Evolutionary conservation across 2,329 filamentous ascomycete species (phyloP).

Genomic region (Aurifilum marmelostoma): DNA sequence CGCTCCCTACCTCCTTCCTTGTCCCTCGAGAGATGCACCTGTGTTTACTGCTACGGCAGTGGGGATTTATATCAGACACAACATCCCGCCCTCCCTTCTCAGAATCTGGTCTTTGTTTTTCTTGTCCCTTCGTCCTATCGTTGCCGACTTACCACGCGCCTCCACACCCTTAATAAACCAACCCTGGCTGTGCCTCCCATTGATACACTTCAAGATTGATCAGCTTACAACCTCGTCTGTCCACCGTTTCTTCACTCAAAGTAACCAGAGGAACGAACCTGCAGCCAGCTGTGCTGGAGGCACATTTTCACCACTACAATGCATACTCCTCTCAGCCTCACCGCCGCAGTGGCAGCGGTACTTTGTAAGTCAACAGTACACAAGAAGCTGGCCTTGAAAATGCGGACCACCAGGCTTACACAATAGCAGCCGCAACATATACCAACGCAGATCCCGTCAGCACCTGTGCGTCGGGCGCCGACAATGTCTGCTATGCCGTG

Average conservation of each 20-base stretch:
- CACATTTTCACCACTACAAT: constrained; percentile 8
- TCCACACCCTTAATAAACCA: background rate
- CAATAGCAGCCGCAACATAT: constrained; percentile 33
- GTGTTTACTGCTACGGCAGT: background rate
- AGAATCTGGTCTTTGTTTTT: background rate
- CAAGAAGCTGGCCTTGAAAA: background rate
- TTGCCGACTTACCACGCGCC: background rate
- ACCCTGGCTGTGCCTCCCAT: background rate
- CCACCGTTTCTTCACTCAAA: background rate
- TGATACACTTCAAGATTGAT: background rate
- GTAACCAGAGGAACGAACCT: background rate
- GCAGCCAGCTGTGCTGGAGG: background rate
- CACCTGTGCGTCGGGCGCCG: constrained; percentile 45
- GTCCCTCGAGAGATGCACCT: background rate
- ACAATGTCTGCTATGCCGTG: constrained; percentile 57
- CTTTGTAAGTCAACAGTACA: constrained; percentile 18
- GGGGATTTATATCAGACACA: constrained; percentile 4
- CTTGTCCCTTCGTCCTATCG: background rate
- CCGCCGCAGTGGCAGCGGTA: constrained; percentile 22
- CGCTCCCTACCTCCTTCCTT: background rate
- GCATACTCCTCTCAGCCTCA: constrained; percentile 10
- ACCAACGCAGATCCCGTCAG: constrained; percentile 37
- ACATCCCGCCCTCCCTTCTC: background rate
- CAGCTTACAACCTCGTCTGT: background rate
- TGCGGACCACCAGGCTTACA: background rate